phyloP scores from a whole-genome alignment of 805 yeast species.

The Wickerhamomyces bovis region DNA sequence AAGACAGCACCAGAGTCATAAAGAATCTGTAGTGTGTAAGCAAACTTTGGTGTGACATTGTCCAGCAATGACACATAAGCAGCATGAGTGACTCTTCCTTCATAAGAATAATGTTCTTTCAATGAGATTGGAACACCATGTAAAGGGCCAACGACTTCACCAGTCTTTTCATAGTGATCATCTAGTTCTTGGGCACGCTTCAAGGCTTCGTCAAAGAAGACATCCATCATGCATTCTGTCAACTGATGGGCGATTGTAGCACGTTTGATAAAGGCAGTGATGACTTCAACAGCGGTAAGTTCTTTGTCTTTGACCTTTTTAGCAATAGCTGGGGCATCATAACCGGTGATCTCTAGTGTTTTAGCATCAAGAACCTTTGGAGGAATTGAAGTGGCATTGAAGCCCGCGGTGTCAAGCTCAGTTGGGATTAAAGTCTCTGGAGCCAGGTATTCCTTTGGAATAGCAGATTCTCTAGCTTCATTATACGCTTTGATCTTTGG shows the following conservation, averaged over 20 bases:
- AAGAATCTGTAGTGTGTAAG: conserved; percentile 38
- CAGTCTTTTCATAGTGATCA: conserved; percentile 40
- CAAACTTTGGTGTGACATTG: conserved; percentile 40
- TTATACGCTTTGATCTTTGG: conserved; percentile 23
- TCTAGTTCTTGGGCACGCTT: conserved; percentile 51
- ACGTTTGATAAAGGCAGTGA: conserved; percentile 30
- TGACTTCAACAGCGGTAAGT: conserved; percentile 16
- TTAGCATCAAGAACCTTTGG: conserved; percentile 14
- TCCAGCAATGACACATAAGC: conserved; percentile 50
- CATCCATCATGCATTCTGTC: conserved; percentile 53
- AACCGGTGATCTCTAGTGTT: conserved; percentile 17
- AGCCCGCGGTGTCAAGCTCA: conserved; percentile 16
- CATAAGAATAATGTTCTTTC: conserved; percentile 56
- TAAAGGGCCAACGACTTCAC: conserved; percentile 55
- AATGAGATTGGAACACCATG: conserved; percentile 67
- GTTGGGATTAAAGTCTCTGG: conserved; percentile 17
- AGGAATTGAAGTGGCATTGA: conserved; percentile 21
- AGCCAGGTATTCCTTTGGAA: conserved; percentile 20
- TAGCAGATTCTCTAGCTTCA: conserved; percentile 13
- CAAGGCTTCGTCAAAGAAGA: conserved; percentile 60
- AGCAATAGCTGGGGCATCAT: conserved; percentile 18
- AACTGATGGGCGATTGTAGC: conserved; percentile 61
- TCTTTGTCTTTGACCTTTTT: conserved; percentile 12
- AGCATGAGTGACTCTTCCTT: conserved; percentile 51
- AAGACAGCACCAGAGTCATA: conserved; percentile 41